Conservation (phyloP, 2,329 filamentous ascomycete species). For the Ophiognomonia clavigignenti-juglandacearum region DNA sequence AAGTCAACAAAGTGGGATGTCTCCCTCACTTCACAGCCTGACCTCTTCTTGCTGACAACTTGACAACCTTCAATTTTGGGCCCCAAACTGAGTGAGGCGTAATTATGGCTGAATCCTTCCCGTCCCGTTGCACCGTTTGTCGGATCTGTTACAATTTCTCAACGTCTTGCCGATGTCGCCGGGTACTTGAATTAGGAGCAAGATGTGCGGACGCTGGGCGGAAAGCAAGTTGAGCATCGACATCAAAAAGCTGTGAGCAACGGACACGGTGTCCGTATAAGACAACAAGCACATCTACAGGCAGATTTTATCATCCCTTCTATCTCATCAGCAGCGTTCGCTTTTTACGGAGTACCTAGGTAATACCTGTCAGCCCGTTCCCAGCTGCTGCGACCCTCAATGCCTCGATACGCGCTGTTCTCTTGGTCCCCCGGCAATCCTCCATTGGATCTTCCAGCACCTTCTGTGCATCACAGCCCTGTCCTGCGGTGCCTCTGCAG, state of each 20-base stretch:
- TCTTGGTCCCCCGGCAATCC: conserved; percentile 5
- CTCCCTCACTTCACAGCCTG: too few species aligned
- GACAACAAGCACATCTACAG: too few species aligned
- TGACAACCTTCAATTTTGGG: neutral
- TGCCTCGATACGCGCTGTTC: conserved; percentile 1
- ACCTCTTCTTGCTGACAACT: neutral
- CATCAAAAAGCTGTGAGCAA: too few species aligned
- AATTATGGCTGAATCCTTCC: neutral
- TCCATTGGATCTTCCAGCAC: conserved; percentile 14
- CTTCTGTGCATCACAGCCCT: conserved; percentile 12
- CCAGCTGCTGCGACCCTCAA: neutral
- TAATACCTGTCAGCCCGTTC: too few species aligned
- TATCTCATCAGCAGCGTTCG: too few species aligned
- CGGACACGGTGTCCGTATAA: too few species aligned
- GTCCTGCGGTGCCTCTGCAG: neutral
- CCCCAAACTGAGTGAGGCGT: neutral
- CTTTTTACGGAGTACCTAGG: too few species aligned
- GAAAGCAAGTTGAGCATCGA: too few species aligned
- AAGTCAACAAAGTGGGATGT: too few species aligned
- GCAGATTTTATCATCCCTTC: too few species aligned
- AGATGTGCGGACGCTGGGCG: too few species aligned
- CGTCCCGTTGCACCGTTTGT: neutral
- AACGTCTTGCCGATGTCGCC: neutral
- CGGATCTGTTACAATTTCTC: conserved; percentile 2
- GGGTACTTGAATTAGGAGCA: neutral